Evolutionary conservation across 495 filamentous ascomycete genomes (phyloP), one percentile per base, ranked within the genome.

Genomic region (Neurospora sp.): DNA sequence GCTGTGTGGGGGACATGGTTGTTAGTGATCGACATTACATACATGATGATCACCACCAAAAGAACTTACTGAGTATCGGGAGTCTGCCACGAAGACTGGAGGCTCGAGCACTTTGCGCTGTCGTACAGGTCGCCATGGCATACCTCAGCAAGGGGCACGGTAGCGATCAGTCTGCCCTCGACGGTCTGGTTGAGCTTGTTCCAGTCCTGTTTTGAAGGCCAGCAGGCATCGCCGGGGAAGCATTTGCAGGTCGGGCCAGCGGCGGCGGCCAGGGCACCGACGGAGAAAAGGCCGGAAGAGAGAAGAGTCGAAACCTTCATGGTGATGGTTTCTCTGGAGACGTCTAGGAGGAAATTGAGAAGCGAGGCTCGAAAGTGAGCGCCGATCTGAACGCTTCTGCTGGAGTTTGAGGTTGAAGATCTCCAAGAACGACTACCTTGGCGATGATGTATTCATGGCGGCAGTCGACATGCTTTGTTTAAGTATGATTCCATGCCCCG

Each of bases 211-310:
- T 74, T 12, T 0, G 77, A 77, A 0, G 88, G 87, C 87, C 86
- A 89, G 41, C 78, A 72, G 1, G 70, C 31, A 71, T 89, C 87
- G 8, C 84, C 83, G 3, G 88, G 88, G 71, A 88, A 85, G 70
- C 82, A 77, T 72, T 86, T 86, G 83, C 88, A 89, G n/a, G 38
- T 65, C 17, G 40, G 22, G 40, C 35, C 53, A 6, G 16, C 20
- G 20, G 44, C 68, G 44, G 40, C 27, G 37, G 73, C 75, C 71
- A 72, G n/a, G 12, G 39, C 71, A 65, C 71, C 72, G 68, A 69
- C 73, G 4, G 73, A 72, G 16, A 78, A 70, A 65, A 78, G 74
- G 68, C 74, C 73, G 45, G 74, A 70, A 17, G 73, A 71, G 42
- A 77, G 68, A 65, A 74, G 69, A 31, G 70, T 20, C 22, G 69